Evolutionary conservation across 2,329 filamentous ascomycete genomes (phyloP).

Genomic region (Apiospora aurea): DNA sequence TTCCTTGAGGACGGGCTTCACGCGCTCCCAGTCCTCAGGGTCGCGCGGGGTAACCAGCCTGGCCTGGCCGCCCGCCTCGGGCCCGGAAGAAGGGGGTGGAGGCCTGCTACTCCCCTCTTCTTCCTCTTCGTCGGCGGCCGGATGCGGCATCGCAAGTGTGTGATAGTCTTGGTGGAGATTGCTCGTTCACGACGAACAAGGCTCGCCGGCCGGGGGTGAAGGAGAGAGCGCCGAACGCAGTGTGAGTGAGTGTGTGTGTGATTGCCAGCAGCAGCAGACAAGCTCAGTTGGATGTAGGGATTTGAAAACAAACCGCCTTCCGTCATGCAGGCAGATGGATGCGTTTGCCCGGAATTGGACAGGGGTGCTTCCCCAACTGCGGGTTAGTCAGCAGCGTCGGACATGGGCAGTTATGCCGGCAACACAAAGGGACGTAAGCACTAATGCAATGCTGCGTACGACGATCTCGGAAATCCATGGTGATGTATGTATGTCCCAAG

Average conservation of each 20-base stretch:
- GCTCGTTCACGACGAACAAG: neutral
- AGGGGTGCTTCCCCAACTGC: neutral
- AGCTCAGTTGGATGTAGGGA: slow-evolving; percentile 7
- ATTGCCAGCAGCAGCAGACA: neutral
- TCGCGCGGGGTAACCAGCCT: slow-evolving; percentile 21
- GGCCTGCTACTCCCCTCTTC: slow-evolving; percentile 2
- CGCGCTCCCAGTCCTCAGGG: slow-evolving; percentile 19
- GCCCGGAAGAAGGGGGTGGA: neutral
- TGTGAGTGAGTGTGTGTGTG: neutral
- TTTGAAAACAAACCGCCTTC: neutral
- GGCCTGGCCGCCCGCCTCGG: neutral
- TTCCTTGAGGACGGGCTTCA: slow-evolving; percentile 21
- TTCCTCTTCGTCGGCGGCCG: neutral
- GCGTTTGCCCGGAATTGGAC: neutral
- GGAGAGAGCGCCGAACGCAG: neutral
- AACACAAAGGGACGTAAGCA: neutral
- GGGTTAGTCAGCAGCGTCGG: slow-evolving; percentile 13
- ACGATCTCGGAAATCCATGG: neutral
- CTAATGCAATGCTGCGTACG: slow-evolving; percentile 4
- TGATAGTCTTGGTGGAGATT: neutral
- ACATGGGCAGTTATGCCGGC: slow-evolving; percentile 7
- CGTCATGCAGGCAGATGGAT: slow-evolving; percentile 15
- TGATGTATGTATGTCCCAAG: slow-evolving; percentile 5
- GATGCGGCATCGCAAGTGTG: neutral
- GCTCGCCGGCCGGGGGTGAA: neutral